phyloP scores from a whole-genome alignment of 768 basidiomycete species.

The Plicaturopsis crispa region DNA sequence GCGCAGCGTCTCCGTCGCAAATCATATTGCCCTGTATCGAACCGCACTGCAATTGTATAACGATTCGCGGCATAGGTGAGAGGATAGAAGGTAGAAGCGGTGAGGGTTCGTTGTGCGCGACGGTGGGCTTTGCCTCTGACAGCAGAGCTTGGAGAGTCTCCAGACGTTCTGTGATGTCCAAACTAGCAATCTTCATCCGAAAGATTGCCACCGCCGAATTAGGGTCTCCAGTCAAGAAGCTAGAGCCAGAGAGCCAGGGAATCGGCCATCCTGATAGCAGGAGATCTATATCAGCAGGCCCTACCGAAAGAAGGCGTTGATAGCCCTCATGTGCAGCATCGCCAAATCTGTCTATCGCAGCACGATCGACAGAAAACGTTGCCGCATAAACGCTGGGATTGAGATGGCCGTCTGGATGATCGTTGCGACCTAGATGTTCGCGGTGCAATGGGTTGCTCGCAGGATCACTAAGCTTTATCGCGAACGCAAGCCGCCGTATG shows the following conservation, averaged over 20 bases:
- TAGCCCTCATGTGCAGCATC: constrained; percentile 23
- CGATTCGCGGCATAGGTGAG: constrained; percentile 41
- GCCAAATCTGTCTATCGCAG: constrained; percentile 42
- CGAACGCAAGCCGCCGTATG: constrained; percentile 31
- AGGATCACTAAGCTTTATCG: constrained; percentile 41
- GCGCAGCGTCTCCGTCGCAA: constrained; percentile 31
- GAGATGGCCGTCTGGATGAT: constrained; percentile 22
- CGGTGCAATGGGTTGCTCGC: constrained; percentile 36
- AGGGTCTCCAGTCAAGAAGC: constrained; percentile 49
- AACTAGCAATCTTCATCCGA: constrained; percentile 30
- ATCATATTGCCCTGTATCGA: constrained; percentile 43
- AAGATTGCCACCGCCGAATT: constrained; percentile 50
- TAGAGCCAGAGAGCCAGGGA: constrained; percentile 40
- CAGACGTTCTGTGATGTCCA: constrained; percentile 47
- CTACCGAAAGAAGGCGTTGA: constrained; percentile 36
- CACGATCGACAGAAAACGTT: constrained; percentile 30
- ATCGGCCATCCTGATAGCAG: constrained; percentile 57
- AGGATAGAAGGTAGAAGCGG: constrained; percentile 21
- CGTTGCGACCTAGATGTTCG: constrained; percentile 42
- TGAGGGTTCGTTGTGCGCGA: constrained; percentile 11
- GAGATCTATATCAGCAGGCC: constrained; percentile 28
- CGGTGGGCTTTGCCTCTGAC: constrained; percentile 12
- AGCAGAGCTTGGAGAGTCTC: constrained; percentile 41
- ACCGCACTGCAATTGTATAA: constrained; percentile 40
- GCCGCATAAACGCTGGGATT: constrained; percentile 45